phyloP scores from a whole-genome alignment of 2,329 filamentous ascomycete genomes.

The Ascosphaera apis region DNA sequence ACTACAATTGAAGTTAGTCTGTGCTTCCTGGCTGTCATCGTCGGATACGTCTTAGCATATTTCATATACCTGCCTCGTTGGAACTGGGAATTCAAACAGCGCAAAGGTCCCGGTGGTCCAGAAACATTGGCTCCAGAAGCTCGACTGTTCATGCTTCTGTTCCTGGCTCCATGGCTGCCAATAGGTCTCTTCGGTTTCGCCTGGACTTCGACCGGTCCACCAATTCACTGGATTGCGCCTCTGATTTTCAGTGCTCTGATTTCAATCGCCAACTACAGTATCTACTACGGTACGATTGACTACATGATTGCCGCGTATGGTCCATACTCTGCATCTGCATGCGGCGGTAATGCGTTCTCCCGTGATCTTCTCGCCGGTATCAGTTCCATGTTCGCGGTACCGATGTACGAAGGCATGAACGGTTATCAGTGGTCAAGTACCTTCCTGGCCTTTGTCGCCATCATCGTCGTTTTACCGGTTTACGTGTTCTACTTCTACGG shows the following conservation, averaged over 20 bases:
- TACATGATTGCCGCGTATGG: slow-evolving; percentile 46
- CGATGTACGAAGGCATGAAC: slow-evolving; percentile 28
- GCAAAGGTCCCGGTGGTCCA: slow-evolving; percentile 18
- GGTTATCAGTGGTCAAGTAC: slow-evolving; percentile 32
- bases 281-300: slow-evolving; percentile 43
- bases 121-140: slow-evolving; percentile 35
- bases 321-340: slow-evolving; percentile 39
- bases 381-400: slow-evolving; percentile 33
- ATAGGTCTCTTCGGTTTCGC: slow-evolving; percentile 39
- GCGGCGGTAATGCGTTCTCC: slow-evolving; percentile 41
- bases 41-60: slow-evolving; percentile 34
- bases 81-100: slow-evolving; percentile 17
- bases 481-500: slow-evolving; percentile 45
- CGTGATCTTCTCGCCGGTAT: slow-evolving; percentile 40
- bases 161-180: slow-evolving; percentile 33
- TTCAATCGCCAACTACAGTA: slow-evolving; percentile 35
- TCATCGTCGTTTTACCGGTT: slow-evolving; percentile 37
- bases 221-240: slow-evolving; percentile 36
- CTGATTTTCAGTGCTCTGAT: slow-evolving; percentile 36
- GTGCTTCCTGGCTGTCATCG: slow-evolving; percentile 24
- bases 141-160: slow-evolving; percentile 42
- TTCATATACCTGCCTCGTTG: slow-evolving; percentile 29
- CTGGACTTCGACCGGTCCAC: slow-evolving; percentile 33
- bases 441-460: slow-evolving; percentile 36
- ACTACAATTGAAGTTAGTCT: slow-evolving; percentile 24